Conservation (phyloP, 768 basidiomycete species). For the Tylopilus vinaceipallidus region DNA sequence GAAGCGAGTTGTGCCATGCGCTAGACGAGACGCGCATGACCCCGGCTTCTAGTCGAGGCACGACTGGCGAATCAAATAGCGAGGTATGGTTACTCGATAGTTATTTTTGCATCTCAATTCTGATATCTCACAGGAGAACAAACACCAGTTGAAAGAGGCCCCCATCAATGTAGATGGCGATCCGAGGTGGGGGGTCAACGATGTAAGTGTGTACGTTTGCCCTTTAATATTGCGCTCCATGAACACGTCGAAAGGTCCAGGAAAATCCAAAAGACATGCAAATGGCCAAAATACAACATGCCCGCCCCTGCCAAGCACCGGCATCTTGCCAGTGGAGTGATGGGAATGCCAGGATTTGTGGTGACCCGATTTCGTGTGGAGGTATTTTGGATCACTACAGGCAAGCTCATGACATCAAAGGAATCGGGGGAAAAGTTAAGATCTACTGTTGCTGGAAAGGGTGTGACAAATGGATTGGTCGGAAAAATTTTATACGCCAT, state of each 20-base stretch:
- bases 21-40: neutral
- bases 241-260: too few species aligned
- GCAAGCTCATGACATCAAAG: neutral
- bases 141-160: too few species aligned
- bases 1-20: neutral
- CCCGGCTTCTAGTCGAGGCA: too few species aligned
- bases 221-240: too few species aligned
- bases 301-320: too few species aligned
- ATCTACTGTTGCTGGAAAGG: neutral
- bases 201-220: slow-evolving; percentile 8
- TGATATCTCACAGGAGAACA: neutral
- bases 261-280: too few species aligned
- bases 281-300: neutral
- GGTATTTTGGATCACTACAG: neutral
- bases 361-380: neutral
- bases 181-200: too few species aligned
- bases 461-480: accelerated
- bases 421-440: accelerated
- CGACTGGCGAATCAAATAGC: neutral
- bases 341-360: neutral
- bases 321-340: neutral
- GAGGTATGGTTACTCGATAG: too few species aligned
- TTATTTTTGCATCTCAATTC: neutral
- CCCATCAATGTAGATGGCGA: neutral
- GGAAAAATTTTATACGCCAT: slow-evolving; percentile 10